Base-by-base conservation (phyloP, 305 asterid genomes). In the Fraxinus sp. region DNA sequence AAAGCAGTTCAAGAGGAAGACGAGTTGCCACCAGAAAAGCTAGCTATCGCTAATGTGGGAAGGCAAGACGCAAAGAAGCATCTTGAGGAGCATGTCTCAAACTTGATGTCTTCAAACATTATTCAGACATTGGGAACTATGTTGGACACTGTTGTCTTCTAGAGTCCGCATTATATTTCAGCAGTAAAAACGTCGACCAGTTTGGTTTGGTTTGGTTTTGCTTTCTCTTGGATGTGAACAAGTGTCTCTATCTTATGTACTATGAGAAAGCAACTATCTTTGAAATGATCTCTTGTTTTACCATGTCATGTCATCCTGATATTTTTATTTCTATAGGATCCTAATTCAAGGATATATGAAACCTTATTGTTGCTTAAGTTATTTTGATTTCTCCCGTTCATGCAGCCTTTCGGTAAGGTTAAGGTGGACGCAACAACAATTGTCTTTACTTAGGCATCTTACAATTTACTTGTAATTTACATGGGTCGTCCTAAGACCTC, bases 1-100 rank as follows among this genome's bases (percentile, higher is more conserved):
- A 97, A 97, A 87, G 98, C 98, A 7, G 98, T 97, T 55, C 98
- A 93, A 83, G 98, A 97, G 64, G 99, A 97, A 86, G 99, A 94
- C 52, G 98, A 97, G 89, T 85, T 97, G 88, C 78, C 98, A 7
- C 99, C 98, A 1, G 99, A 97, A 79, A 94, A 97, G 87, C 89
- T 97, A 33, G 99, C 96, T 14, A 94, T 94, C 52, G 99, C 97
- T 24, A 96, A 94, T 22, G 98, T 96, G 81, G 99, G 99, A 79
- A 94, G 95, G 84, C 98, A 94, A 86, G 99, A 97, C 55, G 99
- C 98, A 0, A 97, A 97, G 95, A 97, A 97, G 89, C 98, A 93
- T 89, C 96, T 94, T 0, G 98, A 93, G 90, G 99, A 97, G 82
- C 98, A 94, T 4, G 94, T 97, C 80, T 92, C 98, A 0, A 91